Percentiles rank a stretch among this genome's conserved stretches.
phyloP scores from a whole-genome alignment of 169 alveolate species.

The Fabrea salina region DNA sequence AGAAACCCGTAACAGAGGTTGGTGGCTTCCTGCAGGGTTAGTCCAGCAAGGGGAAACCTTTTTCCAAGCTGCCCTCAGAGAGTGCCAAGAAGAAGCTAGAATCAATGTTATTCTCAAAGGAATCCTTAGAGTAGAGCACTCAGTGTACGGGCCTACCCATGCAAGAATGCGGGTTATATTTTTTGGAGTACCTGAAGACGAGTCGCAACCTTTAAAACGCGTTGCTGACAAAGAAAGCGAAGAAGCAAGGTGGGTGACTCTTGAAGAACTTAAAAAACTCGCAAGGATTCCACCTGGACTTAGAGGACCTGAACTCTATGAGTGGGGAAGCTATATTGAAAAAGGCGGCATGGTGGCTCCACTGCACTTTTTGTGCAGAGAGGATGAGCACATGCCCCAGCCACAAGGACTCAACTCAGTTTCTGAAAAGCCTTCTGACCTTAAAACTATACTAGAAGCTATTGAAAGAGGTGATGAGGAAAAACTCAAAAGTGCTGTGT shows the following conservation, averaged over 20 bases:
- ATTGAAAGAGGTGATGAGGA: slow-evolving; percentile 14
- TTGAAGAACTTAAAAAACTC: slow-evolving; percentile 44
- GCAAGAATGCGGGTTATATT: slow-evolving; percentile 63
- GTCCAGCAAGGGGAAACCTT: slow-evolving; percentile 69
- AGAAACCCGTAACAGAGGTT: slow-evolving; percentile 64
- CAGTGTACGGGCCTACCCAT: slow-evolving; percentile 9
- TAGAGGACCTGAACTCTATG: slow-evolving; percentile 65
- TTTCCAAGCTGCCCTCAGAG: slow-evolving; percentile 65
- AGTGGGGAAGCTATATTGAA: slow-evolving; percentile 65
- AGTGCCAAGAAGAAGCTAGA: slow-evolving; percentile 69
- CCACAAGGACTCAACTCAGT: background rate
- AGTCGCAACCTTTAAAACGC: slow-evolving; percentile 47
- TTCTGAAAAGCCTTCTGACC: background rate
- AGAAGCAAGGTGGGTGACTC: slow-evolving; percentile 67
- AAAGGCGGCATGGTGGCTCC: slow-evolving; percentile 68
- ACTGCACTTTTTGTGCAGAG: slow-evolving; percentile 24
- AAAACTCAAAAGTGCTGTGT: background rate
- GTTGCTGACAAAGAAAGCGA: slow-evolving; percentile 55
- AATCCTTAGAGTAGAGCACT: slow-evolving; percentile 60
- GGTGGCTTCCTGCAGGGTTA: slow-evolving; percentile 82
- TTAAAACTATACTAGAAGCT: background rate
- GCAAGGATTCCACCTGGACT: slow-evolving; percentile 38
- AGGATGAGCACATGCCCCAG: slow-evolving; percentile 17
- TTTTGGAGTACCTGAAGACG: slow-evolving; percentile 67
- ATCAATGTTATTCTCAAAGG: slow-evolving; percentile 57